Conservation (phyloP, 176 grass and related monocot genomes). For the Eremochloa ophiuroides region DNA sequence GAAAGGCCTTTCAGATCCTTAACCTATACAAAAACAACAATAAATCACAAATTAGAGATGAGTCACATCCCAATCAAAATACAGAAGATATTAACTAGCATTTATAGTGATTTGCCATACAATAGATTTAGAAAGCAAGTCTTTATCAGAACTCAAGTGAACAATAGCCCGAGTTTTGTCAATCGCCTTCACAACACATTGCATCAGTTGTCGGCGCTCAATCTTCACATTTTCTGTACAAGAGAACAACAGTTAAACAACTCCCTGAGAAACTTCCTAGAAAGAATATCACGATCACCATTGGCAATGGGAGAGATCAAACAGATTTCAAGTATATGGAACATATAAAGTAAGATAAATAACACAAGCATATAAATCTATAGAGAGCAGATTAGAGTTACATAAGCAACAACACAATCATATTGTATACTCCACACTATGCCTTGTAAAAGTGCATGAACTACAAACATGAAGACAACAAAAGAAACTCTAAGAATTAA, state of each 20-base stretch:
- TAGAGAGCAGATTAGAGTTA: neutral
- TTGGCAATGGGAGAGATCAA: neutral
- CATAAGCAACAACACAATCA: neutral
- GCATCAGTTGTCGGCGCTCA: conserved; percentile 53
- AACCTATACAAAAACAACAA: conserved; percentile 46
- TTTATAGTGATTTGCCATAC: conserved; percentile 41
- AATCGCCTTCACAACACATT: conserved; percentile 69
- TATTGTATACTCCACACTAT: neutral
- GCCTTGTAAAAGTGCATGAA: neutral
- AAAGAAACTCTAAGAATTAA: neutral
- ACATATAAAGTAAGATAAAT: neutral
- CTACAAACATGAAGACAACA: conserved; percentile 2
- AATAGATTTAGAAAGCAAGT: conserved; percentile 68
- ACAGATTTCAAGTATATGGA: neutral
- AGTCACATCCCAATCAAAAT: conserved; percentile 7
- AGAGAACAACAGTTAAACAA: conserved; percentile 9
- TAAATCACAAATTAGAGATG: conserved; percentile 18
- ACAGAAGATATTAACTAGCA: neutral
- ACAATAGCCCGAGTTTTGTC: conserved; percentile 77
- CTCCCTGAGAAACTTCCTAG: conserved; percentile 9
- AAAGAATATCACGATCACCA: conserved; percentile 23
- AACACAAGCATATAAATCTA: conserved; percentile 8
- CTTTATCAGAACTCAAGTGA: conserved; percentile 69
- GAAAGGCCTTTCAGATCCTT: conserved; percentile 92
- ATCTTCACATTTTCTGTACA: conserved; percentile 53